Base-by-base conservation (phyloP, 2,329 filamentous ascomycete species). In the Fusarium luffae region DNA sequence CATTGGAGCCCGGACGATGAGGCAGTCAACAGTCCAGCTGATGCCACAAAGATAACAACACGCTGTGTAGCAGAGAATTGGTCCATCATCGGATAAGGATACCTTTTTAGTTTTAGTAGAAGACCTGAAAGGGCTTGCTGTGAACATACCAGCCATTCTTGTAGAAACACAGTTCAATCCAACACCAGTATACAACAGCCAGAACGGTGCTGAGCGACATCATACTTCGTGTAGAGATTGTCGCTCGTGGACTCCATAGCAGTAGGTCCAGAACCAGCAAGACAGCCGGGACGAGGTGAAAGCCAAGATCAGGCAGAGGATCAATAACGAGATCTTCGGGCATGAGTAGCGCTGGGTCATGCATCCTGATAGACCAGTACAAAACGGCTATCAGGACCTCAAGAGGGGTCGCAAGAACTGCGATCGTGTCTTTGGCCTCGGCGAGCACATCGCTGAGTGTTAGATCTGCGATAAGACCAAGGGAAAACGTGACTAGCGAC, bases 81-180 rank as follows among this genome's bases (percentile, higher is more conserved):
- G 19, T 63, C 57, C 59, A 63, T 62, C 59, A 63, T 63, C 0
- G 57, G 59, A 25, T 63, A 63, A 4, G 59, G 57, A 3, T 62
- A 63, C 57, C 59, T 62, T 4, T 4, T 18, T 6, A 2, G n/a
- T 63, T 12, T 63, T 6, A 54, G 47, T 21, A 7, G 2, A 12
- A 3, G 3, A 47, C 18, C 18, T n/a, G 3, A 5, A 4, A 4
- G 1, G 14, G 9, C 2, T 3, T 2, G 13, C 5, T 6, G 14
- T 21, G 7, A 6, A 34, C 59, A 16, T 16, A 55, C 59, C 59
- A 63, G 32, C 59, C 57, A 25, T 63, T 63, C 23, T 63, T 49
- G 27, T 28, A 62, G 28, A 47, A 63, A 12, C 57, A 63, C 7
- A 62, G 14, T 13, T 63, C 57, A 5, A 63, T 62, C 59, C 59